Evolutionary conservation across 2,329 filamentous ascomycete species (phyloP), one percentile per base, ranked within the genome.

Genomic region (Alternaria infectoria): DNA sequence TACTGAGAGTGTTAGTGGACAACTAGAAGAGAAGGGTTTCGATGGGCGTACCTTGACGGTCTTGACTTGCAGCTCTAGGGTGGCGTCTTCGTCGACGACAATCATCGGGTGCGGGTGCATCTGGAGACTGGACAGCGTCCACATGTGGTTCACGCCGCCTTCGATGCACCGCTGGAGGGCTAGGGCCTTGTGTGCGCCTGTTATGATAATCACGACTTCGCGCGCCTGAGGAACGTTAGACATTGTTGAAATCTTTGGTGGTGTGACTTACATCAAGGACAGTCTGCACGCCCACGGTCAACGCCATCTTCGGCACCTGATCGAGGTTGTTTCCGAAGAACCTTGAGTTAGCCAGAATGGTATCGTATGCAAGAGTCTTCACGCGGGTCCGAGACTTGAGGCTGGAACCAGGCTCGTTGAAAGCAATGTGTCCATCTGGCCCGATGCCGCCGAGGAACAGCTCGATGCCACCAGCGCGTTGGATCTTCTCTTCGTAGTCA

Each of bases 361-460:
- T 96, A 80, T 96, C 93, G 75, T 94, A 93, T 43, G 93, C 91
- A 55, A 96, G 83, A 1, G 93, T 96, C 86, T 96, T 96, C 76
- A 96, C 92, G 64, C 93, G 87, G 12, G 93, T 96, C 50, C 91
- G 87, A 60, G 90, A 93, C 70, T 87, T 87, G 65, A 96, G 82
- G 63, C 90, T 93, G 11, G 91, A 93, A 44, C 92, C 93, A 5
- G 93, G 93, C 81, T 96, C 93, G 80, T 96, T 96, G 86, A 96
- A 96, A 52, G 93, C 93, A 68, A 96, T 93, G 80, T 96, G 93
- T 6, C 93, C 93, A 76, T 96, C 93, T 59, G 92, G 90, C 28
- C 93, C 93, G 59, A 96, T 93, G 45, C 93, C 93, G 15, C 91
- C 92, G 5, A 96, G 86, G 81, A 96, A 96, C 25, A 96, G 86